Percentiles rank a stretch among this genome's conserved stretches.
These are phyloP conservation scores for Alternaria longipes DNA, from an alignment of 2,329 filamentous ascomycete genomes.

Conservation along the genomic window DNA sequence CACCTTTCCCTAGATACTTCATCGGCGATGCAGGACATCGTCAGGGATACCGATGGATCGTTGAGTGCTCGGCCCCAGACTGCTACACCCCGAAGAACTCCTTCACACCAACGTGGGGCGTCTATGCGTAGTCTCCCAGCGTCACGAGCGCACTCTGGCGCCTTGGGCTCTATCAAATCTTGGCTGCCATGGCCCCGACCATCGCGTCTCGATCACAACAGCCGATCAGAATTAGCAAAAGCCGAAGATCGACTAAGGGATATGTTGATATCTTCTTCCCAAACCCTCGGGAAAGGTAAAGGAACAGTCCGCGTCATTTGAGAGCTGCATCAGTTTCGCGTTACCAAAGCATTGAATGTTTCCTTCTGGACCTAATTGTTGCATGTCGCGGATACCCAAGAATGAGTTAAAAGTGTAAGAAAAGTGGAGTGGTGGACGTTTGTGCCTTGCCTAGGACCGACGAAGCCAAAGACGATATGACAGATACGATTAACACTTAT, in stretches of 20 bases:
- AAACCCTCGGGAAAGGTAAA: slow-evolving; percentile 41
- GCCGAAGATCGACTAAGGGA: slow-evolving; percentile 45
- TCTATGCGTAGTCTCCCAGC: slow-evolving; percentile 35
- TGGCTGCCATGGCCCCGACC: slow-evolving; percentile 50
- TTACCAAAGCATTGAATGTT: background rate
- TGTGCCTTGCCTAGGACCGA: background rate
- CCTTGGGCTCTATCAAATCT: slow-evolving; percentile 43
- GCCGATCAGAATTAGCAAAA: slow-evolving; percentile 39
- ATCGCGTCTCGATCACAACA: slow-evolving; percentile 21
- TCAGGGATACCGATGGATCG: slow-evolving; percentile 15
- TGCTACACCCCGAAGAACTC: slow-evolving; percentile 18
- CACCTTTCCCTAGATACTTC: slow-evolving; percentile 48
- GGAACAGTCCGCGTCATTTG: slow-evolving; percentile 34
- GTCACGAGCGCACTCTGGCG: slow-evolving; percentile 35
- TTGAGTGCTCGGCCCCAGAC: slow-evolving; percentile 22
- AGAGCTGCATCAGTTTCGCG: background rate
- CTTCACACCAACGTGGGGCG: slow-evolving; percentile 33
- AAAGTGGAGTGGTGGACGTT: background rate
- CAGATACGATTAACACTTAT: slow-evolving; percentile 2
- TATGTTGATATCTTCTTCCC: slow-evolving; percentile 39
- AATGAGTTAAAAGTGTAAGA: slow-evolving; percentile 2
- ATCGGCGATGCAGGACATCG: slow-evolving; percentile 36
- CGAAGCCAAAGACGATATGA: background rate
- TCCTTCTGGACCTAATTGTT: background rate
- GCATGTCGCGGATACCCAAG: slow-evolving; percentile 1